These are phyloP conservation scores for Pseudohyphozyma bogoriensis DNA, from an alignment of 768 basidiomycete species.

Conservation along the genomic window DNA sequence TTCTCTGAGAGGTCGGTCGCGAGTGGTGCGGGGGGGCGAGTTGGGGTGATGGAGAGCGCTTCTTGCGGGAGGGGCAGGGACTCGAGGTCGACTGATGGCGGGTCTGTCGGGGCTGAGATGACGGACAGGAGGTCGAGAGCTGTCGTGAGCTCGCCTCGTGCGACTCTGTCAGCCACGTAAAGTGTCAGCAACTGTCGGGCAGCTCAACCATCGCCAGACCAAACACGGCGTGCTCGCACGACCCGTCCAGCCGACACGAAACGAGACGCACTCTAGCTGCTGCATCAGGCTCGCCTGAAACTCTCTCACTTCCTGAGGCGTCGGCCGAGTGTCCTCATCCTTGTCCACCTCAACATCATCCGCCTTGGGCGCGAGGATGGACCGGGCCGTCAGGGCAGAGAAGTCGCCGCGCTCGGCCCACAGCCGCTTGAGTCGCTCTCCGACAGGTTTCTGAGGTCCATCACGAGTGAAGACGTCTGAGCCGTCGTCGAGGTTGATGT, in stretches of 20 bases:
- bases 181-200: not conserved
- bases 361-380: not conserved
- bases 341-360: not conserved
- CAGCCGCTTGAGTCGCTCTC: slow-evolving; percentile 14
- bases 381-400: slow-evolving; percentile 14
- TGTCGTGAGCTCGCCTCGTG: slow-evolving; percentile 21
- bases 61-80: slow-evolving; percentile 21
- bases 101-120: slow-evolving; percentile 18
- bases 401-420: slow-evolving; percentile 29
- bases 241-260: too few species aligned
- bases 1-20: not conserved
- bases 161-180: not conserved
- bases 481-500: slow-evolving; percentile 12
- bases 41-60: slow-evolving; percentile 12
- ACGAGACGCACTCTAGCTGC: slow-evolving; percentile 13
- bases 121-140: slow-evolving; percentile 28
- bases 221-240: too few species aligned
- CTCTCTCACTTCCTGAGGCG: slow-evolving; percentile 7
- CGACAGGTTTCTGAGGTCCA: slow-evolving; percentile 10
- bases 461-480: slow-evolving; percentile 8
- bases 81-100: slow-evolving; percentile 20
- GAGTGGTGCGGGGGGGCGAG: not conserved
- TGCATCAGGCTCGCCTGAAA: slow-evolving; percentile 18
- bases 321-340: slow-evolving; percentile 7
- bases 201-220: not conserved